These are phyloP conservation scores for Trichoderma erinaceum DNA, from an alignment of 495 filamentous ascomycete genomes.

Conservation along the genomic window DNA sequence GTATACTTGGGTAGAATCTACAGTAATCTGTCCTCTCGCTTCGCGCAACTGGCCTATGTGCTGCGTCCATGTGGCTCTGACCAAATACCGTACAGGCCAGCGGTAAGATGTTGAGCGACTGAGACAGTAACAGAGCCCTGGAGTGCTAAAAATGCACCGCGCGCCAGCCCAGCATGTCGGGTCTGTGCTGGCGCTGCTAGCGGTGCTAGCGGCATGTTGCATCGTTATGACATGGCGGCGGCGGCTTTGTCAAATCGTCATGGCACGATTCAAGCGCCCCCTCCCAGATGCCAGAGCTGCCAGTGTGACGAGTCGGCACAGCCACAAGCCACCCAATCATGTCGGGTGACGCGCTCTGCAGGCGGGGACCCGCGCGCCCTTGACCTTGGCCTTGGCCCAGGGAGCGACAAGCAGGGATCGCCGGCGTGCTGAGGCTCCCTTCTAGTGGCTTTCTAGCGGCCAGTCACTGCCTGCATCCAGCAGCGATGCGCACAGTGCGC, in stretches of 20 bases:
- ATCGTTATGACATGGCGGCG: conserved; percentile 9
- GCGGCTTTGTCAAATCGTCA: neutral
- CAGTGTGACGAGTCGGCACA: conserved; percentile 9
- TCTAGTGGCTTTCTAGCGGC: conserved; percentile 16
- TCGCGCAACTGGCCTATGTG: no score
- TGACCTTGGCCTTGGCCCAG: neutral
- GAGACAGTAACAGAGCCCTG: no score
- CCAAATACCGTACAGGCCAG: no score
- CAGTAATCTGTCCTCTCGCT: no score
- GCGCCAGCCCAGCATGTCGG: neutral
- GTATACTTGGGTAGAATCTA: no score
- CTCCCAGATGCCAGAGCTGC: neutral
- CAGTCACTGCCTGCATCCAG: no score
- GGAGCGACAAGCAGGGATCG: neutral
- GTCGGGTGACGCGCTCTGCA: conserved; percentile 1
- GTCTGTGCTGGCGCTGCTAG: neutral
- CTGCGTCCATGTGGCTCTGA: no score
- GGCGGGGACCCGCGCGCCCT: neutral
- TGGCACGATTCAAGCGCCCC: conserved; percentile 2
- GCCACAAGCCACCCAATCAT: conserved; percentile 13
- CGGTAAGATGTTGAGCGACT: no score
- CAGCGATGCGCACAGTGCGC: no score
- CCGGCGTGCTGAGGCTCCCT: conserved; percentile 2
- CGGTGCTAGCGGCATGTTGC: conserved; percentile 11
- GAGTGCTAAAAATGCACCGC: no score